Conservation (phyloP, 2,329 filamentous ascomycete genomes). For the Orbilia brochopaga region DNA sequence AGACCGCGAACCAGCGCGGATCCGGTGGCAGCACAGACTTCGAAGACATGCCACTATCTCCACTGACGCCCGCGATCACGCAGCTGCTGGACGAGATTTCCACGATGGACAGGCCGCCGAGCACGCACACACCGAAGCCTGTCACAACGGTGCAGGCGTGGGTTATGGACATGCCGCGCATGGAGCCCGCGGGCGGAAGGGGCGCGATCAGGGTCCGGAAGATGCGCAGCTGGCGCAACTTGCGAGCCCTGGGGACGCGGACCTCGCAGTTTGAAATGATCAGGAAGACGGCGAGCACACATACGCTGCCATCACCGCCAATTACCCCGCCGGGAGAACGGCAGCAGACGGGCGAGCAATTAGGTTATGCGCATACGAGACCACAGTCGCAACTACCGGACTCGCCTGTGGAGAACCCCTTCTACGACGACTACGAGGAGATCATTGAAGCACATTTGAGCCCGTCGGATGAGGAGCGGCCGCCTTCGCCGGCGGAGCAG, state of each 20-base stretch:
- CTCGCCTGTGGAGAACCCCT: constrained; percentile 45
- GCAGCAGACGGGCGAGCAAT: background rate
- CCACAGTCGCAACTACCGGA: constrained; percentile 19
- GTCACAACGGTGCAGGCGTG: constrained; percentile 46
- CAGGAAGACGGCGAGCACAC: constrained; percentile 6
- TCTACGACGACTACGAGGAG: constrained; percentile 46
- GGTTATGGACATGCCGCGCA: constrained; percentile 45
- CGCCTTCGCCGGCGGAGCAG: background rate
- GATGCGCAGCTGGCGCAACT: constrained; percentile 48
- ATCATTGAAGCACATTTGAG: constrained; percentile 43
- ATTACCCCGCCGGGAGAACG: constrained; percentile 38
- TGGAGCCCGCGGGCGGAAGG: constrained; percentile 10
- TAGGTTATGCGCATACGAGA: constrained; percentile 7
- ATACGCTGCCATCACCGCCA: constrained; percentile 40
- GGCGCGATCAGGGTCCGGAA: constrained; percentile 31
- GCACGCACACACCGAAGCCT: constrained; percentile 20
- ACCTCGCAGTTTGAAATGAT: constrained; percentile 37
- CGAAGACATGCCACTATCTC: constrained; percentile 26
- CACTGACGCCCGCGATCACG: constrained; percentile 22
- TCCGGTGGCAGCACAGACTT: constrained; percentile 22
- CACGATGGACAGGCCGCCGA: constrained; percentile 34
- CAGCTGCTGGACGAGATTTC: constrained; percentile 38
- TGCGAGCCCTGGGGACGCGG: constrained; percentile 34
- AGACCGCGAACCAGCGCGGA: constrained; percentile 9
- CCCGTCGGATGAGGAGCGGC: constrained; percentile 8